Evolutionary conservation across 129 eudicot species (phyloP).

Genomic region (Oenanthe sinensis): DNA sequence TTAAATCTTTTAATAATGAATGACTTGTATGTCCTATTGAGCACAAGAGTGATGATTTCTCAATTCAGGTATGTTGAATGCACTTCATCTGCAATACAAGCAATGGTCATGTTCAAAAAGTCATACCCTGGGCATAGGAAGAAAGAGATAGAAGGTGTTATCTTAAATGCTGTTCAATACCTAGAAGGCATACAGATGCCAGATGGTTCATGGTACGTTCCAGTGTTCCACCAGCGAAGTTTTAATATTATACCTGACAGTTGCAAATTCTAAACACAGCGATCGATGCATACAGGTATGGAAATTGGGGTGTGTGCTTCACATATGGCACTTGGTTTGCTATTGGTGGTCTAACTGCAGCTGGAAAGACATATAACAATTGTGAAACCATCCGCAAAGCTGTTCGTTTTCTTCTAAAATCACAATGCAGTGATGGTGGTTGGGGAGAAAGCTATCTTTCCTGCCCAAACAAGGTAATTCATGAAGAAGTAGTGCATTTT

Average conservation of each 20-base stretch:
- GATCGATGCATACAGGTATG: constrained; percentile 47
- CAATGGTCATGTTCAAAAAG: constrained; percentile 59
- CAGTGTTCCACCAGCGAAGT: not conserved
- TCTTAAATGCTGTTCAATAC: constrained; percentile 44
- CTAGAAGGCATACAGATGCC: constrained; percentile 63
- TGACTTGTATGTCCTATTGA: not conserved
- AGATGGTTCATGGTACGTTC: constrained; percentile 87
- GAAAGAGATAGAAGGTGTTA: constrained; percentile 58
- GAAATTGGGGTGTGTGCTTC: constrained; percentile 85
- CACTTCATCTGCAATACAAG: constrained; percentile 81
- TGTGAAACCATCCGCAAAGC: constrained; percentile 58
- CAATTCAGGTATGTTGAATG: constrained; percentile 73
- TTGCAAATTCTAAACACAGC: not conserved
- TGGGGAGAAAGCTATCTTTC: constrained; percentile 97
- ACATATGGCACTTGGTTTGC: constrained; percentile 89
- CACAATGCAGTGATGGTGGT: constrained; percentile 71
- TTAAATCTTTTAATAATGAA: not conserved
- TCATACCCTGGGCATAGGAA: constrained; percentile 59
- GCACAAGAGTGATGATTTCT: constrained; percentile 10
- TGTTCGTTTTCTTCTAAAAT: constrained; percentile 44
- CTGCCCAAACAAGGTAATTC: constrained; percentile 67
- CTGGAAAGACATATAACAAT: constrained; percentile 57
- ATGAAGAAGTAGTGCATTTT: not conserved
- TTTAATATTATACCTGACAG: not conserved
- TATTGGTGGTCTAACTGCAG: constrained; percentile 55